A percentile compares a stretch with the other conserved stretches of the same genome.
Evolutionary conservation across 2,329 filamentous ascomycete genomes (phyloP).

Genomic region (Waltergamsia citrina): DNA sequence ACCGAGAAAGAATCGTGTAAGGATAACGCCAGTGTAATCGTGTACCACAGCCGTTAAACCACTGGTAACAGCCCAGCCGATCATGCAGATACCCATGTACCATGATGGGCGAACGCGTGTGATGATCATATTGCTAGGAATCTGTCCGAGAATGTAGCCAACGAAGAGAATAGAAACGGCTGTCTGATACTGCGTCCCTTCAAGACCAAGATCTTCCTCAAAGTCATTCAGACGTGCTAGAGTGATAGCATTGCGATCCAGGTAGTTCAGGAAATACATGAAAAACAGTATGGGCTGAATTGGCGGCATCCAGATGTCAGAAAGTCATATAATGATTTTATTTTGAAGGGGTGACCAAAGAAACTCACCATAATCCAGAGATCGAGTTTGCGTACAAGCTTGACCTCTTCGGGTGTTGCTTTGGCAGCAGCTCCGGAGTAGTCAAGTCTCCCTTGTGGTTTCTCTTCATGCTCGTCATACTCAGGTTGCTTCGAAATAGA

Average conservation of each 20-base stretch:
- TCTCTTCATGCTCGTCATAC: too few species aligned
- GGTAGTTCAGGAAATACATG: conserved; percentile 8
- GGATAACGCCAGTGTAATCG: conserved; percentile 25
- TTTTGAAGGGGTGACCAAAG: too few species aligned
- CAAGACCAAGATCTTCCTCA: conserved; percentile 35
- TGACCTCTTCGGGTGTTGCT: conserved; percentile 19
- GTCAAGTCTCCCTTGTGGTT: too few species aligned
- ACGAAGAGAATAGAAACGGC: conserved; percentile 22
- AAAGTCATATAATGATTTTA: too few species aligned
- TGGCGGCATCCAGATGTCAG: too few species aligned
- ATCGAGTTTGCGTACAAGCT: conserved; percentile 23
- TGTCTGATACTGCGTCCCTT: conserved; percentile 18
- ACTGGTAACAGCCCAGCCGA: conserved; percentile 12
- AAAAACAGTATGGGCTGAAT: conserved; percentile 2
- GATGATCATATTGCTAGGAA: conserved; percentile 27
- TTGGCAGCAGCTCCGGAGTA: conserved; percentile 20
- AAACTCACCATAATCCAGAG: conserved; percentile 19
- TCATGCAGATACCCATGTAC: conserved; percentile 10
- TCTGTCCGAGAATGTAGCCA: conserved; percentile 22
- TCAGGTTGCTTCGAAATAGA: too few species aligned
- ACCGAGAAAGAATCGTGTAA: conserved; percentile 37
- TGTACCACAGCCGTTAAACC: conserved; percentile 31
- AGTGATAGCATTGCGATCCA: conserved; percentile 17
- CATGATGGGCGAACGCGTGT: conserved; percentile 31
- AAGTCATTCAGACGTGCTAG: conserved; percentile 37